Conservation (phyloP, 228 moss, liverwort and hornwort genomes). For the Sphagnum fallax region DNA sequence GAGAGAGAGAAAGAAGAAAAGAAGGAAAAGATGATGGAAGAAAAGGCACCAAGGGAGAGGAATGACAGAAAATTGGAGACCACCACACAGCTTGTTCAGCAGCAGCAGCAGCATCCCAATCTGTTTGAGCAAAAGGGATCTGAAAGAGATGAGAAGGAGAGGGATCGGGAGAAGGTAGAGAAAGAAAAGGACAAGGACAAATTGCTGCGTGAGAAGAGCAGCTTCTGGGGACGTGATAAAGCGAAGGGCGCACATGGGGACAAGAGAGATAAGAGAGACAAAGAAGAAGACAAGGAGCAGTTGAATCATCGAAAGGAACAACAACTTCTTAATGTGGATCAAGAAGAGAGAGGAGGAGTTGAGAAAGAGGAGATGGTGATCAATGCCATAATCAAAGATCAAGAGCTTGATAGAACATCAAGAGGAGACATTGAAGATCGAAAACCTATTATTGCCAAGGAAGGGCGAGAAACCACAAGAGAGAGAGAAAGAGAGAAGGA, state of each 20-base stretch:
- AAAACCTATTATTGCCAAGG: conserved; percentile 36
- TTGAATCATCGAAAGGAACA: conserved; percentile 29
- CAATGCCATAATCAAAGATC: too few relatives aligned
- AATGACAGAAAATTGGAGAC: background rate
- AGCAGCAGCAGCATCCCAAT: background rate
- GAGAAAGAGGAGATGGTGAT: too few relatives aligned
- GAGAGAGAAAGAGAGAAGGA: conserved; percentile 38
- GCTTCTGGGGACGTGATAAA: conserved; percentile 24
- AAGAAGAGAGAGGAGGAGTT: too few relatives aligned
- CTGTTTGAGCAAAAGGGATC: conserved; percentile 14
- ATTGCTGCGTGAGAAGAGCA: background rate
- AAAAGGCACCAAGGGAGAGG: background rate
- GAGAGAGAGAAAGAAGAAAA: conserved; percentile 40
- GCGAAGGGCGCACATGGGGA: conserved; percentile 14
- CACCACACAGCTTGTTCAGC: background rate
- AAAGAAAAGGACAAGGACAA: conserved; percentile 16
- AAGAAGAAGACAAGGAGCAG: conserved; percentile 56
- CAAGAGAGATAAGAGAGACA: conserved; percentile 29
- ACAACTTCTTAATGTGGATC: too few relatives aligned
- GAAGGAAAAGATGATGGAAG: background rate
- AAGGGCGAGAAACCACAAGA: conserved; percentile 30
- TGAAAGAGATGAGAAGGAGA: conserved; percentile 8
- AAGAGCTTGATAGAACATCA: too few relatives aligned
- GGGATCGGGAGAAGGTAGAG: conserved; percentile 10
- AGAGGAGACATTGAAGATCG: conserved; percentile 19